Evolutionary conservation across 495 filamentous ascomycete species (phyloP), one percentile per base, ranked within the genome.

Genomic region (Annulohypoxylon stygium): DNA sequence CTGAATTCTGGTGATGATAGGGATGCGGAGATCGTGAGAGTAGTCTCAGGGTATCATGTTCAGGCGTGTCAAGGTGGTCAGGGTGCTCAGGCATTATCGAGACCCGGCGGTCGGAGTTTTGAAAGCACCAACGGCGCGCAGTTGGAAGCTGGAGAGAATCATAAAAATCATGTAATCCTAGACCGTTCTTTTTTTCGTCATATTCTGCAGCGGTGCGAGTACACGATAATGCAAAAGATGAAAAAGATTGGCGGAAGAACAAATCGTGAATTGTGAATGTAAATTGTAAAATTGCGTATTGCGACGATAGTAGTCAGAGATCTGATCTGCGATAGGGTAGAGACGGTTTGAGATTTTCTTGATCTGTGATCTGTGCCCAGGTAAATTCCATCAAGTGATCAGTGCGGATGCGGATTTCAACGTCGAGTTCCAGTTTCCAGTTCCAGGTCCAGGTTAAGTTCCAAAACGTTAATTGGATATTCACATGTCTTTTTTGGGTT

Each of bases 21-120:
- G 92, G 92, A 81, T 94, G 92, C 43, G 93, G 92, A 45, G 92
- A 93, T 75, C 92, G 90, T 59, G 90, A 91, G 51, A 89, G 85
- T 37, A 83, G 79, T 77, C 88, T 85, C 67, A 88, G 74, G 20
- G 64, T 68, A 51, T 83, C 77, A 39, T 79, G 77, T 54, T 59
- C 70, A 65, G 79, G 75, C 20, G 82, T 78, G 60, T 77, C 73
- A 67, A 80, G 80, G 66, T 81, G 77, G 70, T 83, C 82, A 76
- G 82, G 80, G 66, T 81, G 77, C 71, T 83, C 82, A 77, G 82
- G 73, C 80, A 82, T 82, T 67, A 72, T 77, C 71, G 71, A 69
- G 67, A 77, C 71, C 67, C 57, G 39, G 48, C 59, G 64, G 74
- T 60, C 23, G 62, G 45, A 37, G 57, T 47, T 47, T 47, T 5